Evolutionary conservation across 2,329 filamentous ascomycete genomes (phyloP), one percentile per base, ranked within the genome.

Genomic region (Chaetomium sp.): DNA sequence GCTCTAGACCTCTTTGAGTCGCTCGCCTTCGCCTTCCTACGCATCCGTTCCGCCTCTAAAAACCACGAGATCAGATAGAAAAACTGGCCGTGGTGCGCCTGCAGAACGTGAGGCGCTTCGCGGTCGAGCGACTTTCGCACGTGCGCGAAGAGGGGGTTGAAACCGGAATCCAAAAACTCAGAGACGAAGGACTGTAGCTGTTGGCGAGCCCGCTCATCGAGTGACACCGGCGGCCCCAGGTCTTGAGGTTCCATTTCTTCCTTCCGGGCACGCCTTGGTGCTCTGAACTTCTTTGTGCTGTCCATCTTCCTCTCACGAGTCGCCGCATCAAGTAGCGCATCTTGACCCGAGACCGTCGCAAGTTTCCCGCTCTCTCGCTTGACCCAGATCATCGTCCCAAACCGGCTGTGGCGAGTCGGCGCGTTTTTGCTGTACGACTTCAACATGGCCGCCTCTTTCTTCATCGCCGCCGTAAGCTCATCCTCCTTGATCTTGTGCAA

Each of bases 341-440:
- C 87, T 68, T 97, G 92, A 1, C 94, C 94, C 0, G 91, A 91
- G 1, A 99, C 80, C 0, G 91, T 91, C 0, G 89, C 87, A 64
- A 94, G 82, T 66, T 91, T 91, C 50, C 87, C 85, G 63, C 91
- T 87, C 49, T 91, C 88, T 54, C 91, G 79, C 73, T 95, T 90
- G 40, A 99, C 84, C 91, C 92, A 97, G 37, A 96, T 85, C 89
- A 97, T 97, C 9, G 91, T 95, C 2, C 94, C 94, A 66, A 97
- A 99, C 37, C 94, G 83, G 64, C 91, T 95, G 70, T 99, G 94
- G 48, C 94, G 79, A 3, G 90, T 91, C 0, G 91, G 89, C 2
- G 88, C 88, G 66, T 85, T 85, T 63, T 85, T 86, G 53, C 87
- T 86, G 64, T 91, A 87, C 49, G 86, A 81, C 64, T 86, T 84